These are phyloP conservation scores for Halteria grandinella DNA, from an alignment of 73 alveolate species.

Conservation along the genomic window DNA sequence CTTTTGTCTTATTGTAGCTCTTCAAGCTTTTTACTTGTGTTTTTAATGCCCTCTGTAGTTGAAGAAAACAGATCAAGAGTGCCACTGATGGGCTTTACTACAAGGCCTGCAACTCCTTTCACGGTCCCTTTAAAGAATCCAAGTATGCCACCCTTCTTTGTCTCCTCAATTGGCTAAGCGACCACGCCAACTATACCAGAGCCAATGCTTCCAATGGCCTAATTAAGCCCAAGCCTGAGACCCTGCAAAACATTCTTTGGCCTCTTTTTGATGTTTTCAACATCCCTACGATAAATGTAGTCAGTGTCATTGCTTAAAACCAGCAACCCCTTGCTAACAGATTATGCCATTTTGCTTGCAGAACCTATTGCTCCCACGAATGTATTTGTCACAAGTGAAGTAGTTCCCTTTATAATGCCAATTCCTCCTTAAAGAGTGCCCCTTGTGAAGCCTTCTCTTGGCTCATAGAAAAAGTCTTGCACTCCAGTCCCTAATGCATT, in stretches of 20 bases:
- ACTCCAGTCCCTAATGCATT: slow-evolving; percentile 95
- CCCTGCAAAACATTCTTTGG: slow-evolving; percentile 95
- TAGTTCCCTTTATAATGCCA: slow-evolving; percentile 94
- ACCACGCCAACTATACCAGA: slow-evolving; percentile 95
- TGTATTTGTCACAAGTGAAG: slow-evolving; percentile 89
- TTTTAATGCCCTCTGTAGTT: slow-evolving; percentile 96
- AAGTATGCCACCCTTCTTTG: slow-evolving; percentile 80
- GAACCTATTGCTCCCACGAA: slow-evolving; percentile 94
- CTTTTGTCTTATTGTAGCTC: slow-evolving; percentile 70
- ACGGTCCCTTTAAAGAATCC: slow-evolving; percentile 94
- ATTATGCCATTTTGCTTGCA: slow-evolving; percentile 84
- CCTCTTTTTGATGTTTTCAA: slow-evolving; percentile 76
- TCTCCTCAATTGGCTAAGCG: slow-evolving; percentile 89
- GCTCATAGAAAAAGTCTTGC: slow-evolving; percentile 93
- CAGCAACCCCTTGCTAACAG: slow-evolving; percentile 88
- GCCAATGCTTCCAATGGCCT: slow-evolving; percentile 65
- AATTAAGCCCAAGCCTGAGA: slow-evolving; percentile 82
- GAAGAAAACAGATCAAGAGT: slow-evolving; percentile 92
- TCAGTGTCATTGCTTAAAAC: slow-evolving; percentile 86
- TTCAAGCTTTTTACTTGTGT: slow-evolving; percentile 79
- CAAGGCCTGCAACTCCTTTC: slow-evolving; percentile 96
- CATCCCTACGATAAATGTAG: slow-evolving; percentile 85
- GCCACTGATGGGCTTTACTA: slow-evolving; percentile 97
- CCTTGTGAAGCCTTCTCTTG: slow-evolving; percentile 89
- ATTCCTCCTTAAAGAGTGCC: slow-evolving; percentile 94